Conservation (phyloP, 257 asterid genomes). For the Jacaranda copaia region DNA sequence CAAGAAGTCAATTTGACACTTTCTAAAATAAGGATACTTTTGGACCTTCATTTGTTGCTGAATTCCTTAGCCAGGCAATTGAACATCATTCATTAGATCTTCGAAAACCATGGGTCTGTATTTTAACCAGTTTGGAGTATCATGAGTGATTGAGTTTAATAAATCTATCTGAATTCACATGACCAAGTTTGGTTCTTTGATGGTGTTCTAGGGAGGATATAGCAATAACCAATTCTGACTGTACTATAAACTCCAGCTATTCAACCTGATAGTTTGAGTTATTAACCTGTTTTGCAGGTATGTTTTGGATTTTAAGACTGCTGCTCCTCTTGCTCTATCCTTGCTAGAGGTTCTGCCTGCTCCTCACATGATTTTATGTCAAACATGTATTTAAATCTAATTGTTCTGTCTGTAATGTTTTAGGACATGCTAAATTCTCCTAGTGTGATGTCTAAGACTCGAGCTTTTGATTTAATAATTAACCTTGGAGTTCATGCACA, state of each 20-base stretch:
- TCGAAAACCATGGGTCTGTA: constrained; percentile 1
- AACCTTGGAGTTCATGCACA: constrained; percentile 99
- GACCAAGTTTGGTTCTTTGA: constrained; percentile 1
- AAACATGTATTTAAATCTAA: constrained; percentile 38
- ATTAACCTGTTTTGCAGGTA: constrained; percentile 73
- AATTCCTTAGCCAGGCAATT: constrained; percentile 14
- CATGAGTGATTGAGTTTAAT: constrained; percentile 24
- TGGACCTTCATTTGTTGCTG: neutral
- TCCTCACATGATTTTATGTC: constrained; percentile 30
- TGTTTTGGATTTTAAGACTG: constrained; percentile 88
- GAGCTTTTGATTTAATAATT: constrained; percentile 94
- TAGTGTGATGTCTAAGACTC: constrained; percentile 76
- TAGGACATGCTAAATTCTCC: constrained; percentile 97
- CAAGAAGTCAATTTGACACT: neutral
- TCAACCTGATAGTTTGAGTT: constrained; percentile 37
- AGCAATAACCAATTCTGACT: constrained; percentile 16
- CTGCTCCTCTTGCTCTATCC: constrained; percentile 93
- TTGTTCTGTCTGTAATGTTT: constrained; percentile 42
- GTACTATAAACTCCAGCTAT: constrained; percentile 20
- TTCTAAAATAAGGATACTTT: neutral
- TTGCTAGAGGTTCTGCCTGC: constrained; percentile 84
- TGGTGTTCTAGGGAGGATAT: constrained; percentile 12
- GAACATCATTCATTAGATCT: neutral
- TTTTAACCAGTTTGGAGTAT: neutral
- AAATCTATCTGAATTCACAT: constrained; percentile 21